Conservation (phyloP, 306 rosid genomes). For the Cucumis sativus region DNA sequence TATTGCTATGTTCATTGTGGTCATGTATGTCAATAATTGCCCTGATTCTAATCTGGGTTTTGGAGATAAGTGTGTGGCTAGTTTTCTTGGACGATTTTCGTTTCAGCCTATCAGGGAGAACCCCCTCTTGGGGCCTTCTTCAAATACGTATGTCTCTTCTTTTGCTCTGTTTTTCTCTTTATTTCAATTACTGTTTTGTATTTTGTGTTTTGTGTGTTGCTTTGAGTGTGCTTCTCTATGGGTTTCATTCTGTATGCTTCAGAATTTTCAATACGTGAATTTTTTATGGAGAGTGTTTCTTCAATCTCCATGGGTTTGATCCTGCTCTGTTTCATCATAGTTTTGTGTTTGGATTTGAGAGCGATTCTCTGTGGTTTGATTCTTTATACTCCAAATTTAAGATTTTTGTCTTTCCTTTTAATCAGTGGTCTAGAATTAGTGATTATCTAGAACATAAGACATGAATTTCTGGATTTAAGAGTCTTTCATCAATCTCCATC, state of each 20-base stretch:
- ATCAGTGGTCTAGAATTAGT: no score
- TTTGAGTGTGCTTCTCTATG: neutral
- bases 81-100: constrained; percentile 32
- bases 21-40: constrained; percentile 31
- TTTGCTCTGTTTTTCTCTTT: neutral
- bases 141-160: constrained; percentile 20
- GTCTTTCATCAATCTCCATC: no score
- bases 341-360: no score
- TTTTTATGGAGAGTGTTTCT: neutral
- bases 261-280: neutral
- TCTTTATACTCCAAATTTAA: no score
- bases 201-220: neutral
- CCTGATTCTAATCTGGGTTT: constrained; percentile 18
- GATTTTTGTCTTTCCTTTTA: no score
- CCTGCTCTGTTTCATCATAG: no score
- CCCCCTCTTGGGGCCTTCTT: constrained; percentile 42
- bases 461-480: no score
- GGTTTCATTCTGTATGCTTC: neutral
- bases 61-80: constrained; percentile 21
- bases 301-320: no score
- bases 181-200: neutral
- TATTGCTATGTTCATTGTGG: constrained; percentile 22
- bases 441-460: no score
- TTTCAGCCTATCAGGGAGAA: constrained; percentile 36
- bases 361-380: no score